Conservation (phyloP, 345 rosid genomes). For the Psidium guajava region DNA sequence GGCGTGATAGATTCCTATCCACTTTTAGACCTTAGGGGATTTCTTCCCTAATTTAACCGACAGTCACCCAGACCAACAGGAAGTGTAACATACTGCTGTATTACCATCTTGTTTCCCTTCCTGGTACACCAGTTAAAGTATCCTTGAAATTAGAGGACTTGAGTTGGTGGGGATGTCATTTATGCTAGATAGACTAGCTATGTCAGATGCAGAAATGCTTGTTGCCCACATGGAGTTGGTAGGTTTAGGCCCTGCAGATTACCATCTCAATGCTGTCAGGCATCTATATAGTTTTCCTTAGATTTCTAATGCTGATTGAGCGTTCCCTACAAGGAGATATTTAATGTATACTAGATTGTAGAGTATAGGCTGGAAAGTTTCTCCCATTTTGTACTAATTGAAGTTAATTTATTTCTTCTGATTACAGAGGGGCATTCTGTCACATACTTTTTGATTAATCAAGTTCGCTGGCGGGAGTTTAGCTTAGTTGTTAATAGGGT, state of each 20-base stretch:
- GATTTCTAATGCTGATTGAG: background rate
- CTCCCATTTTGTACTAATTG: background rate
- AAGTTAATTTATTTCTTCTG: background rate
- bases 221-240: background rate
- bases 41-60: background rate
- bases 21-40: too few species aligned
- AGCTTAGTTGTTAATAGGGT: background rate
- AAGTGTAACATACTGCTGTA: background rate
- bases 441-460: background rate
- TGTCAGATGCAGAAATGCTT: background rate
- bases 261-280: background rate
- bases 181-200: background rate
- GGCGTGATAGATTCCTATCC: too few species aligned
- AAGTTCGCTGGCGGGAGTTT: background rate
- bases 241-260: background rate
- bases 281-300: background rate
- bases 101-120: background rate
- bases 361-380: background rate
- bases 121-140: background rate
- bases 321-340: background rate
- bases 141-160: background rate
- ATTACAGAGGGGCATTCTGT: slow-evolving; percentile 36
- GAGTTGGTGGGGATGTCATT: background rate
- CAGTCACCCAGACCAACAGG: too few species aligned
- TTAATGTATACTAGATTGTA: too few species aligned